phyloP scores from a whole-genome alignment of 169 alveolate species.

The Plasmodium vivax region DNA sequence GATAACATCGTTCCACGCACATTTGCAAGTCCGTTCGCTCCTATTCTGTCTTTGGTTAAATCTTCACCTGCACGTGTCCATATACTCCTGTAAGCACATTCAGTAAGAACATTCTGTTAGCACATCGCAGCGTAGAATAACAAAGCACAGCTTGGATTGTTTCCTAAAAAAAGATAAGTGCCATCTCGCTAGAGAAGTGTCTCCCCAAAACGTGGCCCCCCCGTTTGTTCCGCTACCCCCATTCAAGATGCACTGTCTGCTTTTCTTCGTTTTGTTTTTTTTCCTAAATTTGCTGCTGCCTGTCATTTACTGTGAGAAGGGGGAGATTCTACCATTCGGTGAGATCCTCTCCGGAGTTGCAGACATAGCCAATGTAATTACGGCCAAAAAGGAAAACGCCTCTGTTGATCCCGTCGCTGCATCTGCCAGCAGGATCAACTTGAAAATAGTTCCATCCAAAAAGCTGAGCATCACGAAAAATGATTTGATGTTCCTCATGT shows the following conservation, averaged over 20 bases:
- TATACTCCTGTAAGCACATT: neutral
- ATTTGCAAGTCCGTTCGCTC: neutral
- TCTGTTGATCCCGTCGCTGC: conserved; percentile 1
- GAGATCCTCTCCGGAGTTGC: conserved; percentile 62
- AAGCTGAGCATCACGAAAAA: conserved; percentile 41
- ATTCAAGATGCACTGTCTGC: neutral
- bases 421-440: conserved; percentile 22
- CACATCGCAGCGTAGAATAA: neutral
- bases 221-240: neutral
- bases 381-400: conserved; percentile 10
- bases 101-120: neutral
- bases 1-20: neutral
- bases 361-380: conserved; percentile 46
- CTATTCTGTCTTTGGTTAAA: neutral
- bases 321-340: conserved; percentile 56
- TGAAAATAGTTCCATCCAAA: conserved; percentile 73
- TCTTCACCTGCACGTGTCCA: neutral
- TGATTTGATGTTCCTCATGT: conserved; percentile 54
- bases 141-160: neutral
- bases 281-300: neutral
- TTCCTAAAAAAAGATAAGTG: neutral
- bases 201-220: neutral
- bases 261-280: neutral
- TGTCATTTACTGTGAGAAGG: conserved; percentile 28
- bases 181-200: neutral